Evolutionary conservation across 2,329 filamentous ascomycete species (phyloP).

Genomic region (Neofusicoccum laricinum): DNA sequence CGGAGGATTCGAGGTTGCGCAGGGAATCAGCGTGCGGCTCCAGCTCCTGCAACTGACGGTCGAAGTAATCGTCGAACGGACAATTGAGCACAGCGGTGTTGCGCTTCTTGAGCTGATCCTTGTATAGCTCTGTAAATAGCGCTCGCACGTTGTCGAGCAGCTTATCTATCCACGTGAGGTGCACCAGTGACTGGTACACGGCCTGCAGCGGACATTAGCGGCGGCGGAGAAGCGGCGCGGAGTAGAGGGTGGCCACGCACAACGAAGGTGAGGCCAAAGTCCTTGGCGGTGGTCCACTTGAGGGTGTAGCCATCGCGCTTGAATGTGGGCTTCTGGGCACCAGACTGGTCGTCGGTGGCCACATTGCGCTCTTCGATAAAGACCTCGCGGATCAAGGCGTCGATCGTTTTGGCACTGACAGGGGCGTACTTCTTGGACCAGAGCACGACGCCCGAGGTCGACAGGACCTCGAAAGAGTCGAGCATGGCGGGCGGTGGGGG

Average conservation of each 20-base stretch:
- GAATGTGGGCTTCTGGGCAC: constrained; percentile 69
- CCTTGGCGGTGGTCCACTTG: constrained; percentile 90
- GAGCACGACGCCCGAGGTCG: constrained; percentile 91
- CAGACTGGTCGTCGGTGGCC: constrained; percentile 58
- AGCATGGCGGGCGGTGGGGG: constrained; percentile 61
- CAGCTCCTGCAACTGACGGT: constrained; percentile 84
- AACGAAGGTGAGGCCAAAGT: constrained; percentile 92
- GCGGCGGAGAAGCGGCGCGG: background rate
- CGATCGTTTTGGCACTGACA: constrained; percentile 79
- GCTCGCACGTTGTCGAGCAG: constrained; percentile 92
- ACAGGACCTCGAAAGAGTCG: constrained; percentile 95
- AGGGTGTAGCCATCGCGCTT: constrained; percentile 90
- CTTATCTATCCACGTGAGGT: constrained; percentile 95
- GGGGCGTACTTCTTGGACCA: constrained; percentile 88
- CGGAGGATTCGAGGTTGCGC: constrained; percentile 17
- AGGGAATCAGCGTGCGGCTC: constrained; percentile 40
- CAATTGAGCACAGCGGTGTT: constrained; percentile 78
- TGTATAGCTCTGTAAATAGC: constrained; percentile 87
- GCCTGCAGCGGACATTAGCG: constrained; percentile 55
- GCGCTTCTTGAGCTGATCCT: constrained; percentile 77
- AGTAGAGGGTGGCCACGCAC: constrained; percentile 49
- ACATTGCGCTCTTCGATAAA: constrained; percentile 92
- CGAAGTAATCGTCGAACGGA: constrained; percentile 87
- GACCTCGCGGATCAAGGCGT: constrained; percentile 91
- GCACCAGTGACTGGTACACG: constrained; percentile 92